phyloP scores from a whole-genome alignment of 108 stramenopile genomes.

The Nitzschia sp. region DNA sequence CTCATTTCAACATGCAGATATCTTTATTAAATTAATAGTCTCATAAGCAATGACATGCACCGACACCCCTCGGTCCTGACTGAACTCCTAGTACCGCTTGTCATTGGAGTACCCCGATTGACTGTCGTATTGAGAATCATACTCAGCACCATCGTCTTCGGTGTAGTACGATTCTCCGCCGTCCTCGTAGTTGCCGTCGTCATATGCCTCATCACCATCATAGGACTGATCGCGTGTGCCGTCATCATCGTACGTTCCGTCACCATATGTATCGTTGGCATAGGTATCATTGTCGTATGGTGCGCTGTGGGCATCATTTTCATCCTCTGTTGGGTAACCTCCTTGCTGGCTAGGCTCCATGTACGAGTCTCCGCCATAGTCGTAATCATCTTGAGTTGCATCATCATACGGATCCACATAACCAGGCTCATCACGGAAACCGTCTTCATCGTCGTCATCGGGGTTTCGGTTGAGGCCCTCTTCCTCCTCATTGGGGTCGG shows the following conservation, averaged over 20 bases:
- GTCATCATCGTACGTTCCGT: slow-evolving; percentile 13
- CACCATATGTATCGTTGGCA: slow-evolving; percentile 4
- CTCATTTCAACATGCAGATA: too few relatives aligned
- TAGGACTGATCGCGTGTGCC: slow-evolving; percentile 5
- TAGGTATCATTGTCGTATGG: slow-evolving; percentile 14
- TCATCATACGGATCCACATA: slow-evolving; percentile 25
- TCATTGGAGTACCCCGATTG: background rate
- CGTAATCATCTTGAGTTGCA: slow-evolving; percentile 10
- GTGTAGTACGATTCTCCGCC: slow-evolving; percentile 14
- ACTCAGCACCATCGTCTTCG: slow-evolving; percentile 11
- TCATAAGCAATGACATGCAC: too few relatives aligned
- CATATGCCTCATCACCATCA: slow-evolving; percentile 5
- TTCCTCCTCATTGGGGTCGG: slow-evolving; percentile 7
- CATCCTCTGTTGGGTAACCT: background rate
- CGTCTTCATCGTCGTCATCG: slow-evolving; percentile 23
- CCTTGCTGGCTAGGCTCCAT: background rate
- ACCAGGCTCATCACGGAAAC: slow-evolving; percentile 19
- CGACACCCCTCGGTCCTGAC: too few relatives aligned
- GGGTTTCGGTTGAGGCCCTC: slow-evolving; percentile 4
- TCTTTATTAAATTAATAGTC: too few relatives aligned
- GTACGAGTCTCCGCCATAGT: slow-evolving; percentile 12
- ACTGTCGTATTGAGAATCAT: slow-evolving; percentile 19
- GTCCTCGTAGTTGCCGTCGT: slow-evolving; percentile 1
- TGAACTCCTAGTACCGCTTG: too few relatives aligned
- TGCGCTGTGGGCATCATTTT: slow-evolving; percentile 15